Conservation (phyloP, 441 rosid genomes). For the Adansonia grandidieri region DNA sequence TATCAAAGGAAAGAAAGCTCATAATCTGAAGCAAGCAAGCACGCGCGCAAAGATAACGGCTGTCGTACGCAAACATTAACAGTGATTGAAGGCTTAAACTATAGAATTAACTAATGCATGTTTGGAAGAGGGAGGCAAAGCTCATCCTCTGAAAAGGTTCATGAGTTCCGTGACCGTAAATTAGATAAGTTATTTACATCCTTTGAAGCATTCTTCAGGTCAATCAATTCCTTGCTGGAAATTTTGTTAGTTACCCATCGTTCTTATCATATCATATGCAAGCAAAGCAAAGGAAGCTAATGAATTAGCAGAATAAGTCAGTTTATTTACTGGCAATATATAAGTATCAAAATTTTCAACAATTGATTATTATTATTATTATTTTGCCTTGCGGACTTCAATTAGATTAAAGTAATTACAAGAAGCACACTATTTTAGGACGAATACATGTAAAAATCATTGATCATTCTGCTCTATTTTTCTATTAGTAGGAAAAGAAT, state of each 20-base stretch:
- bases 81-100: no score
- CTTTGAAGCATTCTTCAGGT: no score
- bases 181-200: no score
- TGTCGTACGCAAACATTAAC: not conserved
- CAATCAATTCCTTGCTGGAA: not conserved
- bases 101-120: no score
- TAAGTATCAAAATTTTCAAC: not conserved
- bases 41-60: not conserved
- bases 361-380: not conserved
- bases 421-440: not conserved
- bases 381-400: constrained; percentile 36
- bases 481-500: constrained; percentile 1
- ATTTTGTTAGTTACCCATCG: not conserved
- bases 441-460: constrained; percentile 14
- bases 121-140: no score
- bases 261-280: not conserved
- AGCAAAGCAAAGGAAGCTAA: not conserved
- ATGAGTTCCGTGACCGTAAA: not conserved
- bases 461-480: not conserved
- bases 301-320: not conserved
- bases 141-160: not conserved
- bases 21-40: not conserved
- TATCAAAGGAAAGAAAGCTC: no score
- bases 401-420: not conserved
- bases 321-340: no score